Evolutionary conservation across 768 basidiomycete species (phyloP), one percentile per base, ranked within the genome.

Genomic region (Kwoniella pini): DNA sequence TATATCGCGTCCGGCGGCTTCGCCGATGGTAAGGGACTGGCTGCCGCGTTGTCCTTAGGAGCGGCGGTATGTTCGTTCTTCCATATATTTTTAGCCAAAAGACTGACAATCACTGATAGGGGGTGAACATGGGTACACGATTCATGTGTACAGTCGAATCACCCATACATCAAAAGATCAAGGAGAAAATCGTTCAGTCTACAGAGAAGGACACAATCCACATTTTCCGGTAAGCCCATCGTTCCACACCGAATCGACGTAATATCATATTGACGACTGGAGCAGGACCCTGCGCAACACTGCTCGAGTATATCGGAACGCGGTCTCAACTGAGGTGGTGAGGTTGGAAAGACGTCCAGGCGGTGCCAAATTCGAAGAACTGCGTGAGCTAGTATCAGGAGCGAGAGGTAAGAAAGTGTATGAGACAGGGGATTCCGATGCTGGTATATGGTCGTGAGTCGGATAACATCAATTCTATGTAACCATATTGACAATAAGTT

Each of bases 131-230:
- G 88, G 93, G 81, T 12, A 93, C 92, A 9, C 85, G 91, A 4
- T 94, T 96, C 81, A 88, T 95, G 90, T 89, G 88, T 76, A 94
- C 91, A 1, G 85, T 86, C 11, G 92, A 96, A 77, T 89, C 89
- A 55, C 87, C 89, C 13, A 90, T 93, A 55, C 93, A 95, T 76
- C 83, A 88, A 61, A 88, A 86, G 63, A 90, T 97, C 83, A 96
- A 97, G 77, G 83, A 92, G 54, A 88, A 85, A 77, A 95, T 96
- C 46, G 87, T 96, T 33, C 82, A 84, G 13, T 87, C 91, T 12
- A 86, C 83, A 0, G 94, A 96, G 76, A 83, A 83, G 55, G 90
- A 92, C 17, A 79, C 91, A 0, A 75, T 88, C 2, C 92, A 94
- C 77, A 93, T 96, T 68, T 92, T 96, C 82, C 85, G 93, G 72